These are phyloP conservation scores for Plantago lanceolata DNA, from an alignment of 305 asterid genomes.

Conservation along the genomic window DNA sequence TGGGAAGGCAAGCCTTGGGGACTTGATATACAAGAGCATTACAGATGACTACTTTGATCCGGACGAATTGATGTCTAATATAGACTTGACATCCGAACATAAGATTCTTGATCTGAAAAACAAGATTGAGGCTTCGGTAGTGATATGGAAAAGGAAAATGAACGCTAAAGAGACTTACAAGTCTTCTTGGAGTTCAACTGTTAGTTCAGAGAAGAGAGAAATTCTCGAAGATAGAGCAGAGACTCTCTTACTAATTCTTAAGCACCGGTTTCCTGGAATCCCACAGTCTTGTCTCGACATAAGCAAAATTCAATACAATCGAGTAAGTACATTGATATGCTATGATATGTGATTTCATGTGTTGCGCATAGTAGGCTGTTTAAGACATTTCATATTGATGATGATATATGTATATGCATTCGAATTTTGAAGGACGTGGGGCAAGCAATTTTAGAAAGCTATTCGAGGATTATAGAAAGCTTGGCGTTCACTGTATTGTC, in stretches of 20 bases:
- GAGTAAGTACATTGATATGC: slow-evolving; percentile 37
- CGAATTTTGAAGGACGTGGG: slow-evolving; percentile 72
- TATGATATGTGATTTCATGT: background rate
- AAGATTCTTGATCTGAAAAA: slow-evolving; percentile 81
- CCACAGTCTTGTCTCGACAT: slow-evolving; percentile 84
- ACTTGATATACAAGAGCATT: slow-evolving; percentile 67
- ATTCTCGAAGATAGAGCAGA: slow-evolving; percentile 81
- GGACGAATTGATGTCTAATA: slow-evolving; percentile 39
- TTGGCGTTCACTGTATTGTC: slow-evolving; percentile 72
- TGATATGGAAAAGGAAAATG: slow-evolving; percentile 84
- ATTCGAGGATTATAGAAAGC: slow-evolving; percentile 88
- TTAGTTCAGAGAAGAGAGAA: slow-evolving; percentile 81
- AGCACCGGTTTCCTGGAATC: slow-evolving; percentile 78
- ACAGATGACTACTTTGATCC: slow-evolving; percentile 76
- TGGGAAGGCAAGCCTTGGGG: slow-evolving; percentile 89
- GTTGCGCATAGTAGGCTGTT: background rate
- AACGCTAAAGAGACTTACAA: slow-evolving; percentile 57
- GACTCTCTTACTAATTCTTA: slow-evolving; percentile 53
- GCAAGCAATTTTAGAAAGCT: slow-evolving; percentile 85
- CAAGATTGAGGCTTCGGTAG: slow-evolving; percentile 77
- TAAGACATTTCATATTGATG: background rate
- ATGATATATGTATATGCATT: background rate
- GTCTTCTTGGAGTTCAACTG: slow-evolving; percentile 73
- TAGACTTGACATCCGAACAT: slow-evolving; percentile 76
- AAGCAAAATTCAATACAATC: slow-evolving; percentile 72